phyloP scores from a whole-genome alignment of 768 basidiomycete genomes.

The Phlegmacium glaucopus region DNA sequence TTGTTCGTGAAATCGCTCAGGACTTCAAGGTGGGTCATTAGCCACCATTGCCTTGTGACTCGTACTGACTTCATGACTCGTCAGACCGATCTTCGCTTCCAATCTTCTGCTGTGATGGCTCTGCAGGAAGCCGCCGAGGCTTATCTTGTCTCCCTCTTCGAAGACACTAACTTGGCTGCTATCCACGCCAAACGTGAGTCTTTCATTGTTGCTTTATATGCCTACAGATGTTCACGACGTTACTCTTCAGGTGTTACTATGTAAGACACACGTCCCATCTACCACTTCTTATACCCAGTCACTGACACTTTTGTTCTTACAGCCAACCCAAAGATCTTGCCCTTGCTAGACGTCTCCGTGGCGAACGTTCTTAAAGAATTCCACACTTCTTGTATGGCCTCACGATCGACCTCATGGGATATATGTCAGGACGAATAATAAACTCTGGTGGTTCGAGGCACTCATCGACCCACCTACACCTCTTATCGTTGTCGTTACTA shows the following conservation, averaged over 20 bases:
- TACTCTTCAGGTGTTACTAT: conserved; percentile 47
- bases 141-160: conserved; percentile 83
- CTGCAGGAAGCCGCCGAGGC: conserved; percentile 92
- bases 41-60: conserved; percentile 5
- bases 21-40: conserved; percentile 75
- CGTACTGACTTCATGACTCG: conserved; percentile 8
- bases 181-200: conserved; percentile 77
- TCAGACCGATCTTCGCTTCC: conserved; percentile 90
- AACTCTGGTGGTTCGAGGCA: background rate
- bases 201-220: conserved; percentile 24
- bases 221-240: conserved; percentile 3
- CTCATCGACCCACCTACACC: background rate
- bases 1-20: conserved; percentile 96
- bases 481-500: too few relatives aligned
- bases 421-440: background rate
- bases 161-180: conserved; percentile 89
- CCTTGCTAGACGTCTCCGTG: conserved; percentile 80
- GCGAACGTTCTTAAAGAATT: conserved; percentile 68
- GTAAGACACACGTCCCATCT: conserved; percentile 30
- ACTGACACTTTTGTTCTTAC: conserved; percentile 4
- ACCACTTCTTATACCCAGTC: conserved; percentile 3
- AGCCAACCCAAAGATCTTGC: conserved; percentile 90
- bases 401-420: background rate
- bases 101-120: conserved; percentile 92
- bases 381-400: background rate